These are phyloP conservation scores for Teunomyces lycoperdinae DNA, from an alignment of 805 yeast genomes.

Conservation along the genomic window DNA sequence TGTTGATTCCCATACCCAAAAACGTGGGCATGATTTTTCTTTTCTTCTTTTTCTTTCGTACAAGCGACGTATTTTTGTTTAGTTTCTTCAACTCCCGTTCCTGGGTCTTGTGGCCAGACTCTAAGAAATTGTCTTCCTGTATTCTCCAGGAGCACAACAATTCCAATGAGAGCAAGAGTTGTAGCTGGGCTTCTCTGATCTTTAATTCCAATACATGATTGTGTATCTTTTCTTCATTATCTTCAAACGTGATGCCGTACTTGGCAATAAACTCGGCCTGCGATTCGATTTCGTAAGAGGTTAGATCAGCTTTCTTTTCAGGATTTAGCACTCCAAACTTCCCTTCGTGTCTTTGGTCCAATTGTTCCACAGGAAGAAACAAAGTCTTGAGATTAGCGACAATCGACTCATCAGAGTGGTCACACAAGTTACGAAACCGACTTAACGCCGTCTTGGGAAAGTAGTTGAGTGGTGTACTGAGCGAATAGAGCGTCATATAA, in stretches of 20 bases:
- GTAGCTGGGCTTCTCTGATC: conserved; percentile 56
- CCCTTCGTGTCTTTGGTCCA: conserved; percentile 44
- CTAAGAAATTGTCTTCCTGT: conserved; percentile 36
- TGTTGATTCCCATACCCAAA: conserved; percentile 35
- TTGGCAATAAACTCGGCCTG: conserved; percentile 19
- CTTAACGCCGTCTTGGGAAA: conserved; percentile 50
- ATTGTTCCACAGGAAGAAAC: conserved; percentile 31
- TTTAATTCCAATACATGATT: conserved; percentile 42
- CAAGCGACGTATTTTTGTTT: conserved; percentile 19
- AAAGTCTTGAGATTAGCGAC: conserved; percentile 26
- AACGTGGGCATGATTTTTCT: conserved; percentile 41
- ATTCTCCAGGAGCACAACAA: conserved; percentile 31
- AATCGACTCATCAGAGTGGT: conserved; percentile 14
- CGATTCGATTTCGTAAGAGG: conserved; percentile 18
- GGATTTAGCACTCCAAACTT: conserved; percentile 20
- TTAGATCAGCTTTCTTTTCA: not conserved
- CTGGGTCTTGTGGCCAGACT: conserved; percentile 20
- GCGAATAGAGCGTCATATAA: conserved; percentile 35
- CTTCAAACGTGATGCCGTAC: conserved; percentile 18
- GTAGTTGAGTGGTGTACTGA: conserved; percentile 39
- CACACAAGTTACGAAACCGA: conserved; percentile 44
- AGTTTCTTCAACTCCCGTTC: conserved; percentile 24
- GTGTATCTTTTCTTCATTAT: conserved; percentile 18
- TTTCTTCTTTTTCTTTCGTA: conserved; percentile 16
- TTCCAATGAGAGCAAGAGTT: conserved; percentile 48